Conservation (phyloP, 306 rosid species). For the Aeschynomene evenia region DNA sequence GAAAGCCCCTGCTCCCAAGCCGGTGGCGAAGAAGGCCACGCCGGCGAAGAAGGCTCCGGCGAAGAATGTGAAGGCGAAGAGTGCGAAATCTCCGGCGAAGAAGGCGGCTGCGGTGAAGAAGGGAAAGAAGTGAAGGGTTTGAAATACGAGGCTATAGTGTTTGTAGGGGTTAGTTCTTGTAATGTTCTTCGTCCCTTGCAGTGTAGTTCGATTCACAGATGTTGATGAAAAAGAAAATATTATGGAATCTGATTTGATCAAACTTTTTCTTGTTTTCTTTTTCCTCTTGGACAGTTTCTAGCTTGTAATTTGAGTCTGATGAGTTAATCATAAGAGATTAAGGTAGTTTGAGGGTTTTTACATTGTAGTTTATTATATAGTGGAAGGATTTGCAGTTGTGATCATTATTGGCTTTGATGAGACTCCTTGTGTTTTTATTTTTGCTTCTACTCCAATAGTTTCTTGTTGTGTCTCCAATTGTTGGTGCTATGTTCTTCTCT, state of each 20-base stretch:
- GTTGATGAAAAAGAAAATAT: conserved; percentile 1
- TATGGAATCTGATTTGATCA: conserved; percentile 25
- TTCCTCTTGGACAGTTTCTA: neutral
- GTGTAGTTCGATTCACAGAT: conserved; percentile 33
- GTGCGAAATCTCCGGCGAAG: conserved; percentile 58
- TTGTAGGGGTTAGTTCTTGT: conserved; percentile 69
- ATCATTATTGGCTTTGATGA: neutral
- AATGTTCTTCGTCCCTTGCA: conserved; percentile 44
- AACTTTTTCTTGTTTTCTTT: neutral
- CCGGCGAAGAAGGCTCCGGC: conserved; percentile 43
- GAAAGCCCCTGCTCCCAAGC: conserved; percentile 48
- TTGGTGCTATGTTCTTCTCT: neutral
- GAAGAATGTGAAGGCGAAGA: conserved; percentile 36
- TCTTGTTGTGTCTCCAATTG: neutral
- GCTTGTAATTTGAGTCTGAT: conserved; percentile 16
- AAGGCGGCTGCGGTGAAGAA: conserved; percentile 40
- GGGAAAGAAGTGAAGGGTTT: conserved; percentile 42
- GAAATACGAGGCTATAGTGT: conserved; percentile 16
- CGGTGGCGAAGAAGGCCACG: conserved; percentile 43
- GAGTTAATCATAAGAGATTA: conserved; percentile 29
- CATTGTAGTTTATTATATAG: neutral
- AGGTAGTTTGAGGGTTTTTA: neutral
- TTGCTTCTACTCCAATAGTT: neutral
- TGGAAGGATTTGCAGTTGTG: neutral
- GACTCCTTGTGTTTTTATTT: neutral